Base-by-base conservation (phyloP, 1,284 basidiomycete species). In the Ceratobasidium sp. region DNA sequence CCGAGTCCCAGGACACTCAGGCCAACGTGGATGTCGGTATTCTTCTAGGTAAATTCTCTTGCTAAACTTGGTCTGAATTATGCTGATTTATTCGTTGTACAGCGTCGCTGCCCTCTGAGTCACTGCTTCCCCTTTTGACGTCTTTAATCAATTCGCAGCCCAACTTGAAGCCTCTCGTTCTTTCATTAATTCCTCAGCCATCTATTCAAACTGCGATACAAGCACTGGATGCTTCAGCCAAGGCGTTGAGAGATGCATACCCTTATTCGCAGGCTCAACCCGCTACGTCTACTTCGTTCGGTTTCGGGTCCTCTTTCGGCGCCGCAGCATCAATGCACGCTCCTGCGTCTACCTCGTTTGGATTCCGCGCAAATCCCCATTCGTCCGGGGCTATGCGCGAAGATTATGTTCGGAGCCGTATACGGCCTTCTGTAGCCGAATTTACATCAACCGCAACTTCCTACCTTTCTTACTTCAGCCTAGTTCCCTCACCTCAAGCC, bases 131-230 rank as follows among this genome's bases (percentile, higher is more conserved):
- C 2, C 79, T 91, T 46, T 77, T 92, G 25, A 87, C 82, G 30
- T 83, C 88, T 13, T 78, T 92, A 64, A 77, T 92, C 33, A 80
- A 81, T 58, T 76, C 80, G 0, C 85, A 90, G 71, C 90, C 90
- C 0, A 80, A 83, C 1, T 78, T 92, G 52, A 91, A 90, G 75
- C 79, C 84, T 1, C 77, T 82, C 5, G 82, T 92, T 57, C 78
- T 92, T 36, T 84, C 86, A 30, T 80, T 92, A 42, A 90, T 92
- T 74, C 90, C 90, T 67, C 84, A 88, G 23, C 90, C 90, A 8
- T 88, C 88, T 2, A 78, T 91, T 64, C 87, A 90, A 33, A 85
- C 83, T 27, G 90, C 89, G 19, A 76, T 85, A 29, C 83, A 89
- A 73, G 85, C 85, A n/a, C 77, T 92, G 41, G 82, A 82, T 44